These are phyloP conservation scores for Metschnikowia orientalis DNA, from an alignment of 805 yeast genomes.

Conservation along the genomic window DNA sequence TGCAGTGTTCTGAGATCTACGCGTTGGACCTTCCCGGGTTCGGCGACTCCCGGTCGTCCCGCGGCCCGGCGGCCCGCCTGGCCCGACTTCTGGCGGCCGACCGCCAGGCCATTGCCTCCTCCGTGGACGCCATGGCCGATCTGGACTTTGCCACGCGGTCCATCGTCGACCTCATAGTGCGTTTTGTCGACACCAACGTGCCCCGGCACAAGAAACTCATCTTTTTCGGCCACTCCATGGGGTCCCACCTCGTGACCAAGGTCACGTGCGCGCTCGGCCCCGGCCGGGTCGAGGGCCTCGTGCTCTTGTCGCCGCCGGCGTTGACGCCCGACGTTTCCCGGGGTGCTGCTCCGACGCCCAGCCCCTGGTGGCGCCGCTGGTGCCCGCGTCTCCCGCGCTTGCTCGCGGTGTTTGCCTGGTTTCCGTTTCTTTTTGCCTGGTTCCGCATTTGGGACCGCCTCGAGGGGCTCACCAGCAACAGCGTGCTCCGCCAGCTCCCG, in stretches of 20 bases:
- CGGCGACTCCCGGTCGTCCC: constrained; percentile 49
- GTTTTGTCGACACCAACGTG: constrained; percentile 34
- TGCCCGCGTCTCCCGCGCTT: constrained; percentile 5
- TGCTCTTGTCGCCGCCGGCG: constrained; percentile 49
- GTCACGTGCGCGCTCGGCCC: constrained; percentile 35
- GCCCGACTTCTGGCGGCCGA: constrained; percentile 24
- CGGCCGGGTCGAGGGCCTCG: constrained; percentile 42
- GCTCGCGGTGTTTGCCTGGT: constrained; percentile 30
- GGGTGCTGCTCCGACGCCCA: constrained; percentile 1
- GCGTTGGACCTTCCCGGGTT: constrained; percentile 87
- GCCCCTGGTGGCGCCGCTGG: constrained; percentile 1
- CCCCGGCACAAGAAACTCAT: constrained; percentile 40
- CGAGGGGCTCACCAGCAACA: constrained; percentile 56
- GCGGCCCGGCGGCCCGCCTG: constrained; percentile 14
- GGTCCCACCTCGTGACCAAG: constrained; percentile 52
- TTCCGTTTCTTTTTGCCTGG: constrained; percentile 48
- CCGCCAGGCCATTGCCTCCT: constrained; percentile 27
- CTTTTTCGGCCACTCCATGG: constrained; percentile 72
- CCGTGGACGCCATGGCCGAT: constrained; percentile 32
- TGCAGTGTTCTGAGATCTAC: constrained; percentile 58
- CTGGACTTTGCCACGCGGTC: constrained; percentile 40
- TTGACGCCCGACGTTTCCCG: constrained; percentile 4
- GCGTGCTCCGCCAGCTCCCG: constrained; percentile 55
- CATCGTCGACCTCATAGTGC: constrained; percentile 37
- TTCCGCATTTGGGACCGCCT: constrained; percentile 57